Evolutionary conservation across 2,329 filamentous ascomycete genomes (phyloP), one percentile per base, ranked within the genome.

Genomic region (Botryotinia narcissicola): DNA sequence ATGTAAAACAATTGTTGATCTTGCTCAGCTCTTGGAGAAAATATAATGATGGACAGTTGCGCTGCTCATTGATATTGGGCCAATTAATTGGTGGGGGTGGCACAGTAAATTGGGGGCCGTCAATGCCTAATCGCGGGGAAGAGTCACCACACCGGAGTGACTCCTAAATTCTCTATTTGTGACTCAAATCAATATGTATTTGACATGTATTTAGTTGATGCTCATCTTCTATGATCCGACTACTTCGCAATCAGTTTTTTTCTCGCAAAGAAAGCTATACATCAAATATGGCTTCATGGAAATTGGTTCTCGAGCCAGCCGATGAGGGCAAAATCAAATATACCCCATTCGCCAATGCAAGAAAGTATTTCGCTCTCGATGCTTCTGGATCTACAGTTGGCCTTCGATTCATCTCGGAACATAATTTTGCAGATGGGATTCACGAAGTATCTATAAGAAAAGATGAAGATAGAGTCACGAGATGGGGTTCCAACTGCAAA

Each of bases 251-350:
- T 16, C 6, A 16, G 29, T 66, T n/a, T 10, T 35, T 1, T 66
- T 48, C 6, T 7, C 35, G 22, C 12, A 37, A 48, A 66, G 12
- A 66, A 25, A 48, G 29, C 29, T 35, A 48, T 32, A 48, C n/a
- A 37, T 22, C 29, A 48, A 66, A 25, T 29, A 66, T 66, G 63
- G 63, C 63, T 48, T 37, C 63, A 35, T 48, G 63, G 63, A 66
- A 66, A 66, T 4, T 66, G 8, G 44, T 37, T 32, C 63, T 37
- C 29, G 44, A 37, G 29, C 20, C 63, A 4, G 29, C 2, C 29
- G 44, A 66, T 1, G 63, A 48, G 44, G 14, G 1, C 12, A 66
- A 66, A 66, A 35, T 66, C 8, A 3, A n/a, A 37, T 66, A 66
- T 4, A 48, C 44, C 29, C n/a, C 29, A 44, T 66, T 66, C 29